Evolutionary conservation across 352 stramenopile species (phyloP).

Genomic region (Pythium coloratum): DNA sequence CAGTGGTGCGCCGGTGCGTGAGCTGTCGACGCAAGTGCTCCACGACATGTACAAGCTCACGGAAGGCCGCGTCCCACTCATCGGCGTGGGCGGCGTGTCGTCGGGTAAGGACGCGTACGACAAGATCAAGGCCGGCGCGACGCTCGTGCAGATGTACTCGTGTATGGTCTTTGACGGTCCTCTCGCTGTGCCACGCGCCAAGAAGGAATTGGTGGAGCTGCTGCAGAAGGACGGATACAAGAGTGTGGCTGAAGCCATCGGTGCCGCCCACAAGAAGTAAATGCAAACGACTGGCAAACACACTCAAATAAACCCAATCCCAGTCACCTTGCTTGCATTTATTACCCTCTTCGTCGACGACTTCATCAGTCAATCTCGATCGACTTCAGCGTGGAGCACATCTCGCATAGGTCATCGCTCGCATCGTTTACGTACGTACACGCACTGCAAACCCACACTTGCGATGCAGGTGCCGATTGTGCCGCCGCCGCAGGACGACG

Average conservation of each 20-base stretch:
- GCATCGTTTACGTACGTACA: constrained; percentile 84
- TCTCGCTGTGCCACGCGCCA: constrained; percentile 82
- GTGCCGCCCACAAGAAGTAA: constrained; percentile 63
- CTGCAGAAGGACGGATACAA: constrained; percentile 81
- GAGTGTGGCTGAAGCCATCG: constrained; percentile 85
- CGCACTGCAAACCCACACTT: constrained; percentile 68
- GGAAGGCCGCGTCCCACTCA: constrained; percentile 92
- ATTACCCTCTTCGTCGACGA: neutral
- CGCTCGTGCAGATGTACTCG: constrained; percentile 94
- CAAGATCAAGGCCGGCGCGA: constrained; percentile 97
- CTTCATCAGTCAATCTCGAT: constrained; percentile 38
- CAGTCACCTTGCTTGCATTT: neutral
- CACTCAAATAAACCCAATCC: neutral
- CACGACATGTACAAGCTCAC: constrained; percentile 95
- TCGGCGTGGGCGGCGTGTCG: constrained; percentile 94
- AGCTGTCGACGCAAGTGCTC: constrained; percentile 94
- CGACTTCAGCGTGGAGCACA: constrained; percentile 52
- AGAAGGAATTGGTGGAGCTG: constrained; percentile 86
- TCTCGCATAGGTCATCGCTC: constrained; percentile 54
- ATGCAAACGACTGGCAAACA: neutral
- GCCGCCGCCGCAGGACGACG: neutral
- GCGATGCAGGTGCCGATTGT: neutral
- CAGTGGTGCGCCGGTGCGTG: constrained; percentile 93
- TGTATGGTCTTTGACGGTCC: constrained; percentile 92
- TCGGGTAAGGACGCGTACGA: constrained; percentile 96